A percentile compares a stretch with the other conserved stretches of the same genome.
Conservation (phyloP, 2,329 filamentous ascomycete genomes). For the Penicillium sp. region DNA sequence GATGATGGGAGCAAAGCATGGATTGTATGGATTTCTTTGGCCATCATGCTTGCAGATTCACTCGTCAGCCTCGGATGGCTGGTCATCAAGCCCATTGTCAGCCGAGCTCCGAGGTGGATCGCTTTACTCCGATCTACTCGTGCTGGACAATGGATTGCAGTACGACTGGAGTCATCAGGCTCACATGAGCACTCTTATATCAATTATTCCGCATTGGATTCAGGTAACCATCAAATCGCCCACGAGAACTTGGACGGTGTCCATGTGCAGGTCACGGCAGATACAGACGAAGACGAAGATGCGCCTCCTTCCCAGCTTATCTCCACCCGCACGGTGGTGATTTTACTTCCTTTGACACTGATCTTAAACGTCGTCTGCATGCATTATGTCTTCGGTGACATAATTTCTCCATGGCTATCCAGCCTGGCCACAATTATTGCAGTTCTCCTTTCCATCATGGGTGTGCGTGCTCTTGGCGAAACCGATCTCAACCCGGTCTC, state of each 20-base stretch:
- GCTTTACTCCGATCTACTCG: constrained; percentile 38
- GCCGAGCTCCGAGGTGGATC: constrained; percentile 50
- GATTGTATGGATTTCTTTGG: constrained; percentile 96
- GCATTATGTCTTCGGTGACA: constrained; percentile 78
- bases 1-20: constrained; percentile 92
- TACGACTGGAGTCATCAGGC: constrained; percentile 22
- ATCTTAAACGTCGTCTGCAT: constrained; percentile 80
- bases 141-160: constrained; percentile 36
- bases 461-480: constrained; percentile 70
- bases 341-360: constrained; percentile 79
- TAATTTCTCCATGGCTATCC: constrained; percentile 79
- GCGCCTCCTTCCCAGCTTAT: constrained; percentile 85
- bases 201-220: constrained; percentile 39
- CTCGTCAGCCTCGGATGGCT: constrained; percentile 86
- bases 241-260: constrained; percentile 13
- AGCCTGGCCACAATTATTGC: constrained; percentile 83
- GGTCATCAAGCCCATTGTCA: constrained; percentile 66
- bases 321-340: constrained; percentile 69
- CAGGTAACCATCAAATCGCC: constrained; percentile 13
- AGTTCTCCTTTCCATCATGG: constrained; percentile 70
- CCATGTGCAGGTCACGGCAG: constrained; percentile 8
- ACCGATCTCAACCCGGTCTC: constrained; percentile 96
- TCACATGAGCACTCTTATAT: constrained; percentile 36
- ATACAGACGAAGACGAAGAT: constrained; percentile 66
- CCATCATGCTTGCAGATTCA: constrained; percentile 96